phyloP scores from a whole-genome alignment of 805 yeast species.

The Ogataea paraovalis region DNA sequence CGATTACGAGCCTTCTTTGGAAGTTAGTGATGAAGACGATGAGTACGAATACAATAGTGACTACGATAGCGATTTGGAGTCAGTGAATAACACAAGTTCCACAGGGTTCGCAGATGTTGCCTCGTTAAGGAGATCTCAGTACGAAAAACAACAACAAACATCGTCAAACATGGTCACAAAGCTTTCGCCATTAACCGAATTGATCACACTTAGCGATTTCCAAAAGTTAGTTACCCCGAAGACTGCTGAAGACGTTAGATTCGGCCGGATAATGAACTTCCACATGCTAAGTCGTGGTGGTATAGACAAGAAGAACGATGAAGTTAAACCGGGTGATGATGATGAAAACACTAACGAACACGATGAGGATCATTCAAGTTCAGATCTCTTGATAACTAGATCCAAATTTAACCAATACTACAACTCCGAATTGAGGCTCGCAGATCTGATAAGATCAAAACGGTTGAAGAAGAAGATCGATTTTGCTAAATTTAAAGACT shows the following conservation, averaged over 20 bases:
- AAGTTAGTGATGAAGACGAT: constrained; percentile 2
- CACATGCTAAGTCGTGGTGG: constrained; percentile 20
- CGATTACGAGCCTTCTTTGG: constrained; percentile 9
- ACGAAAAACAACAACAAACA: neutral
- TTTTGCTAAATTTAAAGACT: neutral
- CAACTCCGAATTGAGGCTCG: constrained; percentile 22
- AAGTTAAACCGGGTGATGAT: neutral
- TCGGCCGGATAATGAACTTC: constrained; percentile 26
- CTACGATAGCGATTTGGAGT: constrained; percentile 11
- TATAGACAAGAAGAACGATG: neutral
- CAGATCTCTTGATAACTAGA: constrained; percentile 22
- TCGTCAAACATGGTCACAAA: neutral
- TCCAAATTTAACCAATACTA: constrained; percentile 24
- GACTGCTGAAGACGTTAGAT: constrained; percentile 22
- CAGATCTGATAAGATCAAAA: constrained; percentile 26
- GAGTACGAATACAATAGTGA: constrained; percentile 16
- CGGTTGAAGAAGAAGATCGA: constrained; percentile 2
- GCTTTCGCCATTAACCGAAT: constrained; percentile 12
- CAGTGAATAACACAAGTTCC: neutral
- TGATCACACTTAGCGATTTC: constrained; percentile 24
- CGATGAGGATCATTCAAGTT: neutral
- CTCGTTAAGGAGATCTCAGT: constrained; percentile 1
- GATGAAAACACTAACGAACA: neutral
- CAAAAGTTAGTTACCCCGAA: constrained; percentile 22
- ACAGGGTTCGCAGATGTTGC: neutral